Evolutionary conservation across 2,329 filamentous ascomycete genomes (phyloP).

Genomic region (Alternaria novae-zelandiae): DNA sequence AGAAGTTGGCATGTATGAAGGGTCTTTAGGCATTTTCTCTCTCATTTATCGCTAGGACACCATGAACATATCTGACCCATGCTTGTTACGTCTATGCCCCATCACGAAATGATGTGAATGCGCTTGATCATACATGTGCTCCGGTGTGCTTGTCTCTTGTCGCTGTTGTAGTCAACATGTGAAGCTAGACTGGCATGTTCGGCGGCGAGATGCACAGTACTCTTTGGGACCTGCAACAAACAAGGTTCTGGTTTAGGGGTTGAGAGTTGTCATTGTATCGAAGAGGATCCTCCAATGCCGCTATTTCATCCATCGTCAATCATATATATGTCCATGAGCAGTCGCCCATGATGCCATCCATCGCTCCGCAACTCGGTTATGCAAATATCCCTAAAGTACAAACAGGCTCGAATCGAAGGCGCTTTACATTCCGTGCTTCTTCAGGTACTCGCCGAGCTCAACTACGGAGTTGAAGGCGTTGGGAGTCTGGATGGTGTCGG

Average conservation of each 20-base stretch:
- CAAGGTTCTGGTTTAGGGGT: not conserved
- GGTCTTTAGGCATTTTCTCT: constrained; percentile 6
- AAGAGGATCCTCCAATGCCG: constrained; percentile 12
- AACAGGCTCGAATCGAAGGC: constrained; percentile 18
- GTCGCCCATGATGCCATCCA: constrained; percentile 9
- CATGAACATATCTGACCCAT: not conserved
- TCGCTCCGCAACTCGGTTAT: constrained; percentile 29
- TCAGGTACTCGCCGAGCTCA: constrained; percentile 85
- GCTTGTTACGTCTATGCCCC: not conserved
- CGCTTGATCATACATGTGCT: not conserved
- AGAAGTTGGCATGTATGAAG: constrained; percentile 35
- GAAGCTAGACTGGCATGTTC: not conserved
- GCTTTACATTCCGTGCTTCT: constrained; percentile 74
- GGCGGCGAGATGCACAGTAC: not conserved
- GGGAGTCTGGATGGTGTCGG: constrained; percentile 73
- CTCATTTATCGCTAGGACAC: not conserved
- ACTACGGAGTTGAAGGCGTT: constrained; percentile 81
- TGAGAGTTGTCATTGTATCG: constrained; percentile 19
- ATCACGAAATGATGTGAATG: not conserved
- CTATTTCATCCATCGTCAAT: constrained; percentile 15
- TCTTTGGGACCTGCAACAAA: not conserved
- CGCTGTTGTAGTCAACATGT: not conserved
- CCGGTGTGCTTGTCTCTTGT: not conserved
- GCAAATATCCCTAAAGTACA: constrained; percentile 49
- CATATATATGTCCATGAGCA: constrained; percentile 15